Evolutionary conservation across 495 filamentous ascomycete genomes (phyloP), one percentile per base, ranked within the genome.

Genomic region (Aspergillus sclerotioniger): DNA sequence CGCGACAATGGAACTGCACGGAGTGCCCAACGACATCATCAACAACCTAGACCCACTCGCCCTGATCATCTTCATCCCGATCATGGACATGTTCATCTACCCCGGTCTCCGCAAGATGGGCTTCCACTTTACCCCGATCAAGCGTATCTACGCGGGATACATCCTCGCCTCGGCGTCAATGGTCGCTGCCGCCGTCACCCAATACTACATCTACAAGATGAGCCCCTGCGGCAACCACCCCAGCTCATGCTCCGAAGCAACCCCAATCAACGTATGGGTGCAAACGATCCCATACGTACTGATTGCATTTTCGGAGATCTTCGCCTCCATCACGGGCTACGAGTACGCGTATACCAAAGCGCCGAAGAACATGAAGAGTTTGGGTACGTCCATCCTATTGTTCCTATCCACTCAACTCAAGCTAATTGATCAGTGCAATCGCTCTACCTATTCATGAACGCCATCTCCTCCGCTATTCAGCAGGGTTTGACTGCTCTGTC

Each of bases 21-120:
- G 80, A 35, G 72, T 77, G 15, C 81, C 81, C 32, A 92, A 92
- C 73, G 89, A 91, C 53, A 79, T 90, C 44, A 81, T 90, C 63
- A 70, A 70, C 63, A 91, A 90, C 73, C 80, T 91, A 64, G 85
- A 91, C 69, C 82, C 89, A 4, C 72, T 92, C 25, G 72, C 82
- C 10, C 80, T 90, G 62, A 85, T 91, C 66, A 77, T 87, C 62
- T 80, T 85, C 65, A 84, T 89, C 47, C 89, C 89, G 1, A 67
- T 91, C 57, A 78, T 87, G 61, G 86, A 89, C 63, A 76, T 80
- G 46, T 53, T 85, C 56, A 35, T 91, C 57, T 91, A 90, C 67
- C 89, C 89, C 0, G 57, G 70, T 10, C 74, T 91, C 19, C 83
- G 85, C 4, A 82, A 73, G 53, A 31, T 75, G 5, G 78, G 79